Conservation (phyloP, 495 filamentous ascomycete genomes). For the Lasiosphaeria hispida region DNA sequence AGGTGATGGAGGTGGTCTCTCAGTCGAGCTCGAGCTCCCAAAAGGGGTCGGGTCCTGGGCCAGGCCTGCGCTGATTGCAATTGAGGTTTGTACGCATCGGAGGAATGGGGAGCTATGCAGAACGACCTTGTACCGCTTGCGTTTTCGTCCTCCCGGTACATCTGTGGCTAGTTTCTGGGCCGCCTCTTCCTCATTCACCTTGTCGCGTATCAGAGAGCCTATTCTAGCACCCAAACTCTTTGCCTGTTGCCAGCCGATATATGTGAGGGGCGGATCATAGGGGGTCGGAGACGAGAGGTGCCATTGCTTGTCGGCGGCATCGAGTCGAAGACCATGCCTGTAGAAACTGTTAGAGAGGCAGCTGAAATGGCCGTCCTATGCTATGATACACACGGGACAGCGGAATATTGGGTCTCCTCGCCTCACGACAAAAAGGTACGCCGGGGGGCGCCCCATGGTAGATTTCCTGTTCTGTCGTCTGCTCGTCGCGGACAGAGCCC, state of each 20-base stretch:
- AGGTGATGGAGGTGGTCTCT: constrained; percentile 13
- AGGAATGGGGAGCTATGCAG: constrained; percentile 91
- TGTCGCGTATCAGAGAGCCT: constrained; percentile 62
- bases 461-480: neutral
- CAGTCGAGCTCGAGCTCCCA: constrained; percentile 26
- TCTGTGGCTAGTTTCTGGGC: constrained; percentile 15
- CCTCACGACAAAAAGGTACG: constrained; percentile 75
- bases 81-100: constrained; percentile 88
- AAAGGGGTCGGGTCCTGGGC: constrained; percentile 55
- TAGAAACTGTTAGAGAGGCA: neutral
- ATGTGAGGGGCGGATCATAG: constrained; percentile 94
- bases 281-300: constrained; percentile 91
- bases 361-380: neutral
- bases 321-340: constrained; percentile 89
- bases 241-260: constrained; percentile 87
- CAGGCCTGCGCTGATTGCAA: constrained; percentile 86
- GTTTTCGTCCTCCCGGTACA: constrained; percentile 33
- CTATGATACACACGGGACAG: constrained; percentile 30
- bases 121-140: constrained; percentile 69
- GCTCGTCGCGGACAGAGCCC: too few relatives aligned
- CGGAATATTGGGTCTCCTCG: constrained; percentile 26
- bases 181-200: constrained; percentile 39
- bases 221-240: constrained; percentile 78
- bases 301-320: constrained; percentile 92
- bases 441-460: constrained; percentile 47